Conservation (phyloP, 495 filamentous ascomycete genomes). For the Penicillium desertorum region DNA sequence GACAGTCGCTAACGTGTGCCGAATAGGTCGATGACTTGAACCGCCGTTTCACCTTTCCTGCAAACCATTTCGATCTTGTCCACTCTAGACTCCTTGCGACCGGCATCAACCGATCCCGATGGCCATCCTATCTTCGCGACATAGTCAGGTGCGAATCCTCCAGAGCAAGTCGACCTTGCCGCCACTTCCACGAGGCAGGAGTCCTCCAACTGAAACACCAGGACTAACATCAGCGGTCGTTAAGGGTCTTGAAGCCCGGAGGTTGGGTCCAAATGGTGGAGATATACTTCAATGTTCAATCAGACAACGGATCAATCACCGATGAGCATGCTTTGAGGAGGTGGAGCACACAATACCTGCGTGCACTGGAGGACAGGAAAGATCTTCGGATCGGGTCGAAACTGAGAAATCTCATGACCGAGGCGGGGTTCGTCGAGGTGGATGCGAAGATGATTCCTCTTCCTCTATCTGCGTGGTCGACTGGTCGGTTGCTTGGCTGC, state of each 20-base stretch:
- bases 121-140: slow-evolving; percentile 77
- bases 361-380: slow-evolving; percentile 64
- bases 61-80: slow-evolving; percentile 83
- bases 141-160: slow-evolving; percentile 56
- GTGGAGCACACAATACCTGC: slow-evolving; percentile 70
- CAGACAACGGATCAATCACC: slow-evolving; percentile 80
- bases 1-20: slow-evolving; percentile 29
- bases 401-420: slow-evolving; percentile 59
- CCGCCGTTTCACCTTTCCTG: slow-evolving; percentile 68
- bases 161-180: slow-evolving; percentile 1
- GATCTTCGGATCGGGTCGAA: slow-evolving; percentile 68
- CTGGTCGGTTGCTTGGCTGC: slow-evolving; percentile 47
- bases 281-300: slow-evolving; percentile 84
- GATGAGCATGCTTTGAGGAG: slow-evolving; percentile 67
- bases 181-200: neutral
- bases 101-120: slow-evolving; percentile 74
- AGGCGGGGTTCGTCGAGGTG: slow-evolving; percentile 72
- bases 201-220: neutral
- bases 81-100: slow-evolving; percentile 78
- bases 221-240: slow-evolving; percentile 22
- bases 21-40: slow-evolving; percentile 74
- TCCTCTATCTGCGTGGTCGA: slow-evolving; percentile 74
- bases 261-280: slow-evolving; percentile 95
- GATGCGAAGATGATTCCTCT: slow-evolving; percentile 68
- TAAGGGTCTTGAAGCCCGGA: slow-evolving; percentile 60